Base-by-base conservation (phyloP, 2,329 filamentous ascomycete genomes). In the Penicillium sp. region DNA sequence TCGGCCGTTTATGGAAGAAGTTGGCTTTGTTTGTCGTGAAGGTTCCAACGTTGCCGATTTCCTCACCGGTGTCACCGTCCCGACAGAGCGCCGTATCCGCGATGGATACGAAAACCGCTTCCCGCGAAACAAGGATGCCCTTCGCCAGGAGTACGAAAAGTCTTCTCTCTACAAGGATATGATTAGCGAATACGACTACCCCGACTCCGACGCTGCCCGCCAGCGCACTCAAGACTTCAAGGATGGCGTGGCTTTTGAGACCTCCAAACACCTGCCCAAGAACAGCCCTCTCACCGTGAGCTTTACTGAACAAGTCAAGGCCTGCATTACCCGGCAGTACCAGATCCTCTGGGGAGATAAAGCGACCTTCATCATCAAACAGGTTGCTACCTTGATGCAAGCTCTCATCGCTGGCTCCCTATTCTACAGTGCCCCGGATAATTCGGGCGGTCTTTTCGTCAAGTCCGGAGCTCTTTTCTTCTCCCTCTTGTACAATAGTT, bases 281-380 rank as follows among this genome's bases (percentile, higher is more conserved):
- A 78, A 73, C 37, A 88, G 85, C 5, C 81, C 86, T 0, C 73
- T 87, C 56, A 89, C 85, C 0, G 80, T 84, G 5, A 77, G 78
- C 22, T 86, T 88, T 62, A 12, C 69, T 0, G 73, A 75, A 1
- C 87, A 91, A 67, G 80, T 89, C 28, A 82, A 78, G 38, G 80
- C 84, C 1, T 84, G 83, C 56, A 72, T 88, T 14, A 73, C 71
- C 20, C 82, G 88, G 4, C 86, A 89, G 63, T 89, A 88, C 62
- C 85, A 88, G 64, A 86, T 89, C 31, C 67, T 90, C 1, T 84
- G 82, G 79, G 87, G 87, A 42, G 86, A 90, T 71, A 88, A 86
- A 64, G 79, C 83, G 0, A 87, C 85, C 0, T 85, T 89, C 41
- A 64, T 87, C 61, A 86, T 88, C 74, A 88, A 87, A 69, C 86